Conservation (phyloP, 2,329 filamentous ascomycete species). For the Fonsecaea nubica region DNA sequence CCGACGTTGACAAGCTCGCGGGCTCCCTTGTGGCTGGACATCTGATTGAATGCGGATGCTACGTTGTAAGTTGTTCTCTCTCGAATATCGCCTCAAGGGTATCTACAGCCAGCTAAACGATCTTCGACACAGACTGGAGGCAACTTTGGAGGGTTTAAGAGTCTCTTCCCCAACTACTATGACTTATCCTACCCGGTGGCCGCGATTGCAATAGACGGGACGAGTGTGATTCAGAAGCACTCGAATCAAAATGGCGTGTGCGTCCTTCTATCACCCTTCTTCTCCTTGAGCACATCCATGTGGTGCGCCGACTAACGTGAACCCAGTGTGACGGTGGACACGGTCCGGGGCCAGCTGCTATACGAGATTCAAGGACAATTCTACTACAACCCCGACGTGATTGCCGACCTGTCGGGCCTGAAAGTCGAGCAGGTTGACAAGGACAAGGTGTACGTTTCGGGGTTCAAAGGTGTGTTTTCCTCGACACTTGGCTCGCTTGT, state of each 20-base stretch:
- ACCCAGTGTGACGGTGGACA: constrained; percentile 43
- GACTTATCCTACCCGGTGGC: constrained; percentile 54
- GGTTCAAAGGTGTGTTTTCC: constrained; percentile 47
- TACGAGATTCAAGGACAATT: constrained; percentile 58
- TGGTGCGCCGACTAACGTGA: neutral
- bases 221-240: constrained; percentile 58
- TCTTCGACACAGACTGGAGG: constrained; percentile 44
- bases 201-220: constrained; percentile 54
- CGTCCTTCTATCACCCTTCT: neutral
- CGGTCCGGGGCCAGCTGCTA: constrained; percentile 54
- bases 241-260: neutral
- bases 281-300: neutral
- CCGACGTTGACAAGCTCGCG: constrained; percentile 36
- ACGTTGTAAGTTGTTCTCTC: constrained; percentile 21
- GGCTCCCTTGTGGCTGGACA: constrained; percentile 44
- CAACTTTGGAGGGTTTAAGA: constrained; percentile 49
- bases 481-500: too few species aligned
- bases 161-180: constrained; percentile 3
- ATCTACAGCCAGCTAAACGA: neutral
- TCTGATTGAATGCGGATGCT: constrained; percentile 43
- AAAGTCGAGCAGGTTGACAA: constrained; percentile 45
- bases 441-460: constrained; percentile 48
- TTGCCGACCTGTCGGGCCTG: constrained; percentile 50
- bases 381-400: constrained; percentile 55
- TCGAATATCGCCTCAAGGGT: neutral